These are phyloP conservation scores for Tuber magnatum DNA, from an alignment of 495 filamentous ascomycete genomes.

Conservation along the genomic window DNA sequence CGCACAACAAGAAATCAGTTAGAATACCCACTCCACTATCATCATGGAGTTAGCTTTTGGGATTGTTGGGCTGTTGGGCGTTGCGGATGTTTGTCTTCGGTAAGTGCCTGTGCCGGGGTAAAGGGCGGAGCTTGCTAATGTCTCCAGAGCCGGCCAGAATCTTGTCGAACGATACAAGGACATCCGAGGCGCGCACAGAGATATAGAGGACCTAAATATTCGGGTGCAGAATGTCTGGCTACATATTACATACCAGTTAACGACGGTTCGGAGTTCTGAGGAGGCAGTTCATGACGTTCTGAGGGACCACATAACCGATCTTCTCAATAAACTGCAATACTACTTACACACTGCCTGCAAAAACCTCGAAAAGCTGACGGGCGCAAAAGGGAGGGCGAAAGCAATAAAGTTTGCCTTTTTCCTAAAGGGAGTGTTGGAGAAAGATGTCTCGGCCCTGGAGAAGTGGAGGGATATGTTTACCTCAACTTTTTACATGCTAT, in stretches of 20 bases:
- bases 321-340: slow-evolving; percentile 39
- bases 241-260: slow-evolving; percentile 40
- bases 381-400: slow-evolving; percentile 18
- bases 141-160: slow-evolving; percentile 19
- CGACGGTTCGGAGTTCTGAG: slow-evolving; percentile 41
- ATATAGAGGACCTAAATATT: slow-evolving; percentile 41
- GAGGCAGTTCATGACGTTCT: slow-evolving; percentile 42
- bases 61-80: slow-evolving; percentile 15
- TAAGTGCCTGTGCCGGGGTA: neutral
- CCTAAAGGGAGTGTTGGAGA: slow-evolving; percentile 39
- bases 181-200: slow-evolving; percentile 32
- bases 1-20: neutral
- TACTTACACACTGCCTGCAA: slow-evolving; percentile 39
- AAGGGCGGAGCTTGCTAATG: neutral
- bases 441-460: slow-evolving; percentile 43
- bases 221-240: slow-evolving; percentile 43
- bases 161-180: slow-evolving; percentile 19
- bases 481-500: slow-evolving; percentile 45
- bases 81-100: slow-evolving; percentile 28
- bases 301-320: slow-evolving; percentile 39
- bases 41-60: slow-evolving; percentile 11
- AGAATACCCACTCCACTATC: neutral
- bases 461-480: slow-evolving; percentile 44
- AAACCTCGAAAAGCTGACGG: slow-evolving; percentile 37
- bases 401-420: slow-evolving; percentile 15